phyloP scores from a whole-genome alignment of 2,329 filamentous ascomycete species.

The Sphaerulina vaccinii region DNA sequence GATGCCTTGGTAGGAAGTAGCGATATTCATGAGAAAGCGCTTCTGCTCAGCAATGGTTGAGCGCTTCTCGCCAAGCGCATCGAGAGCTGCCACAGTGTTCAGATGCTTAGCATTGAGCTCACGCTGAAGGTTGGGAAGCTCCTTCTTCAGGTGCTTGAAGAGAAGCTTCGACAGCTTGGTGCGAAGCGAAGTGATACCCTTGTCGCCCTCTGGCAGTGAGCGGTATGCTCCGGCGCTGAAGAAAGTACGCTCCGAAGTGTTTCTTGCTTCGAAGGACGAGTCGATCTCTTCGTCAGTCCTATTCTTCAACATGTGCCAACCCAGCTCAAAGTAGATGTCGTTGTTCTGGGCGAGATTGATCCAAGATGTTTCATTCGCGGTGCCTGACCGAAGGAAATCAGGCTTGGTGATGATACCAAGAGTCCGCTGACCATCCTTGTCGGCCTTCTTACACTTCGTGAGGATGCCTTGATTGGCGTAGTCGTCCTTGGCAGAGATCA shows the following conservation, averaged over 20 bases:
- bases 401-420: conserved; percentile 61
- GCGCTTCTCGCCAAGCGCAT: conserved; percentile 52
- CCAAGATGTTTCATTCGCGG: conserved; percentile 43
- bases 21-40: conserved; percentile 49
- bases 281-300: conserved; percentile 36
- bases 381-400: conserved; percentile 44
- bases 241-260: conserved; percentile 40
- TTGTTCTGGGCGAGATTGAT: conserved; percentile 43
- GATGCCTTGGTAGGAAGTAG: conserved; percentile 47
- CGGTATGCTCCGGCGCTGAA: conserved; percentile 36
- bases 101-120: conserved; percentile 36
- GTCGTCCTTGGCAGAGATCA: conserved; percentile 46
- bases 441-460: conserved; percentile 48
- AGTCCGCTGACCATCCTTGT: conserved; percentile 49
- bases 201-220: conserved; percentile 29
- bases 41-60: conserved; percentile 50
- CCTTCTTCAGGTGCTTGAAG: conserved; percentile 36
- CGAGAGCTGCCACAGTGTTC: conserved; percentile 37
- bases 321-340: conserved; percentile 44
- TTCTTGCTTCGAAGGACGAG: conserved; percentile 42
- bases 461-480: conserved; percentile 59
- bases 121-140: conserved; percentile 38
- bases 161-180: conserved; percentile 54
- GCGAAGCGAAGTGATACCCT: conserved; percentile 53
- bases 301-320: conserved; percentile 58